Conservation (phyloP, 768 basidiomycete species). For the Phanerochaete sordida region DNA sequence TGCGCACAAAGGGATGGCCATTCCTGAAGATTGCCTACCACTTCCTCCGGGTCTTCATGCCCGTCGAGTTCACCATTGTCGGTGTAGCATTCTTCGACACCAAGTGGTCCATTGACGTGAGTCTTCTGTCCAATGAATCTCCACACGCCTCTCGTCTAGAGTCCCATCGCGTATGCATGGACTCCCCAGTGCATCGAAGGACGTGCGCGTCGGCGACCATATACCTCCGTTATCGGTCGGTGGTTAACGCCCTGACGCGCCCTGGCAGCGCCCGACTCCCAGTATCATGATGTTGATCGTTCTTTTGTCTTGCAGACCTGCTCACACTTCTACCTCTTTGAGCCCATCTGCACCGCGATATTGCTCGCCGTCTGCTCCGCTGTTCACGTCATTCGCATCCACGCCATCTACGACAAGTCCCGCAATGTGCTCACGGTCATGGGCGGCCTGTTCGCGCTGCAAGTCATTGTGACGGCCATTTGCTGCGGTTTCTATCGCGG, state of each 20-base stretch:
- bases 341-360: slow-evolving; percentile 81
- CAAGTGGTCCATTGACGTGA: slow-evolving; percentile 52
- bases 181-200: too few relatives aligned
- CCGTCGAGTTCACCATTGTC: slow-evolving; percentile 72
- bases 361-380: slow-evolving; percentile 70
- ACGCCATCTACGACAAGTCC: slow-evolving; percentile 73
- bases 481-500: slow-evolving; percentile 78
- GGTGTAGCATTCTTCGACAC: slow-evolving; percentile 89
- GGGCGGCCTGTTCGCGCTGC: slow-evolving; percentile 57
- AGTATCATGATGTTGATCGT: not conserved
- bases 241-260: not conserved
- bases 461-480: slow-evolving; percentile 69
- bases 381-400: slow-evolving; percentile 74
- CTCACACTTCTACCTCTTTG: slow-evolving; percentile 73
- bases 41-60: slow-evolving; percentile 75
- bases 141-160: not conserved
- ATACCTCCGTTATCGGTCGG: not conserved
- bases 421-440: slow-evolving; percentile 51
- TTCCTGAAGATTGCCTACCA: slow-evolving; percentile 72
- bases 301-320: slow-evolving; percentile 42
- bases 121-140: slow-evolving; percentile 14
- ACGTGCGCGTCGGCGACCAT: not conserved
- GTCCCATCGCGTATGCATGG: too few relatives aligned
- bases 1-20: slow-evolving; percentile 65
- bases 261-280: not conserved